Evolutionary conservation across 305 asterid species (phyloP), one percentile per base, ranked within the genome.

Genomic region (Solanum hybrid): DNA sequence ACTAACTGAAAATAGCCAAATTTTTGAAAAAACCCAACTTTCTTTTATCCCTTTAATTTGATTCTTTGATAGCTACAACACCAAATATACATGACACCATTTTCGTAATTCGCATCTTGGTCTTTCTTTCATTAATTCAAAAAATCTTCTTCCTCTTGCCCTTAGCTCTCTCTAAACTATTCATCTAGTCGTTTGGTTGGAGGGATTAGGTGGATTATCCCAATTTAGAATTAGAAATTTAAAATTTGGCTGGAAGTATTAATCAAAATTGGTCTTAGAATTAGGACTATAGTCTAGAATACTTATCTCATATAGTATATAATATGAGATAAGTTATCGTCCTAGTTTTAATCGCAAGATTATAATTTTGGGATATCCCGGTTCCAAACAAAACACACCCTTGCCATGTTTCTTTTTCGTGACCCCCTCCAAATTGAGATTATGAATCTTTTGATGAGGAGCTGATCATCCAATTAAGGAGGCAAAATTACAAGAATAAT

Each of bases 21-120:
- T 81, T 11, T 87, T 73, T 34, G 20, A 57, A 86, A 38, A 85
- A 4, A 6, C 24, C 88, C 83, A 33, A 32, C 83, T 89, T 86
- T 22, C 79, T 65, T 39, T 24, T 7, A 6, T 24, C 51, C 73
- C 72, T 82, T 37, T 26, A 75, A 79, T 84, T 86, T 86, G 36
- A 76, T 32, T 79, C 32, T 39, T 36, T 39, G 89, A 91, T 76
- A 82, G 90, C 72, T 51, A 84, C 89, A 65, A 86, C 26, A 82
- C 37, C 80, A 88, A 75, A 83, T 81, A 65, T 57, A 61, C n/a
- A 27, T 61, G 78, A 70, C 83, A 20, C 27, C 87, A n/a, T 39
- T 68, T 22, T 65, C 27, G 73, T 61, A 61, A 20, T 34, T 82
- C 39, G 31, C 79, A 65, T 24, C 76, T 78, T 72, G 51, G 36